Conservation (phyloP, 108 stramenopile genomes). For the Nitzschia inconspicua region DNA sequence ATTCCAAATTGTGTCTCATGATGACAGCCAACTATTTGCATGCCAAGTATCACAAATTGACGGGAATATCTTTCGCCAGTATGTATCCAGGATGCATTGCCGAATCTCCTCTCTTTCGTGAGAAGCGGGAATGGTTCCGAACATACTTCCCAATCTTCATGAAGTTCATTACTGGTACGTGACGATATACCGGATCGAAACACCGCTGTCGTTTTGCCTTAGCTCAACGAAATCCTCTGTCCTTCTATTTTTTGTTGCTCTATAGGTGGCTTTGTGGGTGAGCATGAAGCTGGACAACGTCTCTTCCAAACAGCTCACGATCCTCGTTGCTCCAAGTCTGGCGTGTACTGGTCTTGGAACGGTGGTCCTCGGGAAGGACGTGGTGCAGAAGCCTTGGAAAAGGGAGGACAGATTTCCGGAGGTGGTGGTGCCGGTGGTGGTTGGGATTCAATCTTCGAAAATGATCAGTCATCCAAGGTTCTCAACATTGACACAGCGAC, state of each 20-base stretch:
- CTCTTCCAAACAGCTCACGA: slow-evolving; percentile 85
- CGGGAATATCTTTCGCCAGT: slow-evolving; percentile 58
- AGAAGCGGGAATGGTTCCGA: slow-evolving; percentile 77
- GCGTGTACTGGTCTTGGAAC: slow-evolving; percentile 98
- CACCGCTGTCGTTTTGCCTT: background rate
- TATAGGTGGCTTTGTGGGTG: slow-evolving; percentile 67
- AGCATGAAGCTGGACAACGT: slow-evolving; percentile 89
- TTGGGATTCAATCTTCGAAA: slow-evolving; percentile 88
- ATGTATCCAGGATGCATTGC: slow-evolving; percentile 84
- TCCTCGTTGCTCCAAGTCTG: slow-evolving; percentile 83
- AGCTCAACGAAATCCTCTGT: background rate
- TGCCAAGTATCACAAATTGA: slow-evolving; percentile 63
- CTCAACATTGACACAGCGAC: slow-evolving; percentile 67
- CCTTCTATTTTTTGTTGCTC: slow-evolving; percentile 3
- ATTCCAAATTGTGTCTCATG: slow-evolving; percentile 82
- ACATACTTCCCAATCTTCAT: slow-evolving; percentile 77
- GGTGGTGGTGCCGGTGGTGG: slow-evolving; percentile 85
- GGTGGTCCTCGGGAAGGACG: slow-evolving; percentile 90
- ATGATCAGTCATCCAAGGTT: slow-evolving; percentile 87
- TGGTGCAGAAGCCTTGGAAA: slow-evolving; percentile 83
- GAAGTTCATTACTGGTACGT: slow-evolving; percentile 69
- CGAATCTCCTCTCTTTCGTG: slow-evolving; percentile 70
- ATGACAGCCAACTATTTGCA: slow-evolving; percentile 66
- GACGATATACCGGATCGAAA: slow-evolving; percentile 1
- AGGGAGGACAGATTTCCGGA: slow-evolving; percentile 81